A percentile compares a stretch with the other conserved stretches of the same genome.
These are phyloP conservation scores for Fagopyrum esculentum DNA, from an alignment of 148 eudicot species.

Conservation along the genomic window DNA sequence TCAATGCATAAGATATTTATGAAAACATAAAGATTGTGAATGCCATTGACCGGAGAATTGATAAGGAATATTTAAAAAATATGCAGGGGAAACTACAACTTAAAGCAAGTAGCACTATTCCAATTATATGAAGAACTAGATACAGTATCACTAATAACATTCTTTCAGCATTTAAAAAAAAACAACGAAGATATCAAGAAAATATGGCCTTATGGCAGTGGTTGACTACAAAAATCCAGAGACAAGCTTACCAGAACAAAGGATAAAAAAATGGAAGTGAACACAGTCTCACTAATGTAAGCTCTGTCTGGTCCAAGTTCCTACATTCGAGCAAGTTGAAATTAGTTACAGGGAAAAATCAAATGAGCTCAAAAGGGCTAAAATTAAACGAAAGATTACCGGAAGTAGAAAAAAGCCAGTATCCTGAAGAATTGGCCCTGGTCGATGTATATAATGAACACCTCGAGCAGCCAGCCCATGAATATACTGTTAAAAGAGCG, in stretches of 20 bases:
- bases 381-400: conserved; percentile 25
- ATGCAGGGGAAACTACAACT: no score
- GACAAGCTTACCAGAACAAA: conserved; percentile 29
- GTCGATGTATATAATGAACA: conserved; percentile 91
- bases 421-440: conserved; percentile 91
- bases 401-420: conserved; percentile 91
- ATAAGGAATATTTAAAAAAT: no score
- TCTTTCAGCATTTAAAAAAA: no score
- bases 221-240: no score
- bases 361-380: neutral
- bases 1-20: no score
- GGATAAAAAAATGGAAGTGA: conserved; percentile 65
- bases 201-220: no score
- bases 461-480: conserved; percentile 98
- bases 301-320: conserved; percentile 89
- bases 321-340: conserved; percentile 23
- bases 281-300: conserved; percentile 82
- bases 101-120: no score
- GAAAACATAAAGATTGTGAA: no score
- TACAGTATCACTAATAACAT: no score
- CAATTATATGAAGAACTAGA: no score
- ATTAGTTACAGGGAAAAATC: conserved; percentile 2
- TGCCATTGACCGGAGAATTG: no score
- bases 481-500: conserved; percentile 50
- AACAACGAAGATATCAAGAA: no score